Percentiles rank a stretch among this genome's conserved stretches.
These are phyloP conservation scores for Herpetomonas muscarum DNA, from an alignment of 208 protist species.

Conservation along the genomic window DNA sequence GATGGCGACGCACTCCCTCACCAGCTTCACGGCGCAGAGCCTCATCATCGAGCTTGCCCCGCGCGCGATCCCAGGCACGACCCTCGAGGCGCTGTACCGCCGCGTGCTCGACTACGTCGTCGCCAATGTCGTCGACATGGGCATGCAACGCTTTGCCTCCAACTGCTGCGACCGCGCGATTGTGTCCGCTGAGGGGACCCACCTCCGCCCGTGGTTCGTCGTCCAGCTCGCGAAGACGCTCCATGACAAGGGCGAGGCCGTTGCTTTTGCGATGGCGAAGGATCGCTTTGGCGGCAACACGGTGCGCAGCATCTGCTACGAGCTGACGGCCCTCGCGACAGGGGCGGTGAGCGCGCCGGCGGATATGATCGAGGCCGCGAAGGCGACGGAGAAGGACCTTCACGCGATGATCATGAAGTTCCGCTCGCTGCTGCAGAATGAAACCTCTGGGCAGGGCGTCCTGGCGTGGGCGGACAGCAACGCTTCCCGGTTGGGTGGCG, in stretches of 20 bases:
- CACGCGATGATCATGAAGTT: no score
- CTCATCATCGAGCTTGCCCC: slow-evolving; percentile 55
- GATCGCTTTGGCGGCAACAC: slow-evolving; percentile 80
- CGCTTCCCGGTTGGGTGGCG: no score
- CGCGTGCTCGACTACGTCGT: slow-evolving; percentile 49
- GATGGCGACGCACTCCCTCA: slow-evolving; percentile 45
- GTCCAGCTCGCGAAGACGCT: slow-evolving; percentile 46
- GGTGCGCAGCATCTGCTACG: slow-evolving; percentile 53
- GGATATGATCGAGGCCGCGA: slow-evolving; percentile 31
- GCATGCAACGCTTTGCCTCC: slow-evolving; percentile 70
- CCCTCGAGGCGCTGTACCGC: slow-evolving; percentile 34
- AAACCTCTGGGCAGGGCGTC: slow-evolving; percentile 27
- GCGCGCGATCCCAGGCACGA: slow-evolving; percentile 40
- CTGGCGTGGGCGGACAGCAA: slow-evolving; percentile 15
- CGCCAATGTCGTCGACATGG: slow-evolving; percentile 56
- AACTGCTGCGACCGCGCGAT: slow-evolving; percentile 81
- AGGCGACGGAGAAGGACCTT: slow-evolving; percentile 37
- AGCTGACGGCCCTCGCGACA: slow-evolving; percentile 47
- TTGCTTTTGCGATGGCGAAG: slow-evolving; percentile 35
- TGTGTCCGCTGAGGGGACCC: slow-evolving; percentile 25
- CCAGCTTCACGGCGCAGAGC: slow-evolving; percentile 74
- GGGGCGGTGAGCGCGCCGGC: slow-evolving; percentile 18
- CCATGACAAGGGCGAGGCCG: slow-evolving; percentile 38
- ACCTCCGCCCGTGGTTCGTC: slow-evolving; percentile 36
- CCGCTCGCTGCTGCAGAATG: slow-evolving; percentile 17